Base-by-base conservation (phyloP, 345 rosid species). In the Luvunga scandens region DNA sequence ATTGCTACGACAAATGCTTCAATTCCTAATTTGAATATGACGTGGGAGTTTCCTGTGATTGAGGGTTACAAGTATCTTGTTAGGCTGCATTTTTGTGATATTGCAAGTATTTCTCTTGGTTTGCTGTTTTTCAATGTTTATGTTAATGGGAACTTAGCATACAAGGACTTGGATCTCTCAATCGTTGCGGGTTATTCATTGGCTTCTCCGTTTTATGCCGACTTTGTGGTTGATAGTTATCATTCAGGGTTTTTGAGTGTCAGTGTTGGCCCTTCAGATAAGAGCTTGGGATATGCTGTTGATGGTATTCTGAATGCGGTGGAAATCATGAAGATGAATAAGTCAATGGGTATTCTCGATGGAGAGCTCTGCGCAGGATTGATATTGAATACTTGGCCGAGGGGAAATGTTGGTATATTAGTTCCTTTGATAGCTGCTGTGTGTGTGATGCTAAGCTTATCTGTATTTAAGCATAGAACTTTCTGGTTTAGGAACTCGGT, bases 241-340 rank as follows among this genome's bases (percentile, higher is more conserved):
- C 63, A 38, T 72, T 79, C 80, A 13, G 87, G 85, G 70, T 62
- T 82, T 22, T 56, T 94, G 69, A 88, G 81, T 60, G 85, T 92
- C n/a, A 86, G 91, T 69, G 50, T 94, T 76, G 98, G 95, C 78
- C 94, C 92, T 25, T 91, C 98, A 9, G 81, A 76, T 57, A 75
- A 76, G 75, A 92, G 97, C 79, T 39, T 85, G 74, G 81, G 75
- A 1, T 67, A 85, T 55, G 78, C 82, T 0, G 84, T 90, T 64
- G 96, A 89, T 88, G 96, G 93, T 39, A 86, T 93, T 67, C 74
- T 93, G 81, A 95, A 95, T 64, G 99, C 95, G 18, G 87, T 93
- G 48, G 99, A 95, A 91, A 85, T 95, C 79, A 91, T 93, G 96
- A 92, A 89, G 87, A 86, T 95, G 93, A 95, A 87, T 81, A 93